Evolutionary conservation across 148 eudicot species (phyloP).

Genomic region (Spergularia marina): DNA sequence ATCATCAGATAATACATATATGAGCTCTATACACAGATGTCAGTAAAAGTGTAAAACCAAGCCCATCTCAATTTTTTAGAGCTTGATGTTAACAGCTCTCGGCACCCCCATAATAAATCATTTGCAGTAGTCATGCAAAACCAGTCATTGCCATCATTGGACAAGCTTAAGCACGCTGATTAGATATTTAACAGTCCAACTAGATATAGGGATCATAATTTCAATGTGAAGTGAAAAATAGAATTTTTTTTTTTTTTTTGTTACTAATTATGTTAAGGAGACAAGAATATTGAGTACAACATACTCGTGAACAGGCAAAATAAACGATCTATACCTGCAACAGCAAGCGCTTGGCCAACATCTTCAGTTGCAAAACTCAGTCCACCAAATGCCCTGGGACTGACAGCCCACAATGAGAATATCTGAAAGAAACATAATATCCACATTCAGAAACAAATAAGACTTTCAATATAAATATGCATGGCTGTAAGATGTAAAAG

Average conservation of each 20-base stretch:
- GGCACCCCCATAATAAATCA: not conserved
- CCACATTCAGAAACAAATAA: not conserved
- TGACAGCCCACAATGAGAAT: conserved; percentile 69
- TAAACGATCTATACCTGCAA: conserved; percentile 40
- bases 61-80: too few relatives aligned
- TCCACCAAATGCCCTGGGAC: conserved; percentile 48
- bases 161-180: not conserved
- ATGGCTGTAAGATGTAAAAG: not conserved
- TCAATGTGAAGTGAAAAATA: too few relatives aligned
- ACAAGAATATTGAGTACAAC: too few relatives aligned
- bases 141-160: not conserved
- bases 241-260: too few relatives aligned
- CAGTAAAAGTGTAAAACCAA: not conserved
- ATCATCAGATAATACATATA: not conserved
- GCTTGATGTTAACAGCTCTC: too few relatives aligned
- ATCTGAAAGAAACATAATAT: conserved; percentile 32
- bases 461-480: not conserved
- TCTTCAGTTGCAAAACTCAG: conserved; percentile 42
- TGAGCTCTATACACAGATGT: not conserved
- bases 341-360: conserved; percentile 62
- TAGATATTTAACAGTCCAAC: not conserved
- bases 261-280: too few relatives aligned
- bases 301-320: too few relatives aligned
- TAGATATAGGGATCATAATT: too few relatives aligned
- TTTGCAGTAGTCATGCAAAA: not conserved